Evolutionary conservation across 2,329 filamentous ascomycete genomes (phyloP), one percentile per base, ranked within the genome.

Genomic region (Trichophyton benhamiae): DNA sequence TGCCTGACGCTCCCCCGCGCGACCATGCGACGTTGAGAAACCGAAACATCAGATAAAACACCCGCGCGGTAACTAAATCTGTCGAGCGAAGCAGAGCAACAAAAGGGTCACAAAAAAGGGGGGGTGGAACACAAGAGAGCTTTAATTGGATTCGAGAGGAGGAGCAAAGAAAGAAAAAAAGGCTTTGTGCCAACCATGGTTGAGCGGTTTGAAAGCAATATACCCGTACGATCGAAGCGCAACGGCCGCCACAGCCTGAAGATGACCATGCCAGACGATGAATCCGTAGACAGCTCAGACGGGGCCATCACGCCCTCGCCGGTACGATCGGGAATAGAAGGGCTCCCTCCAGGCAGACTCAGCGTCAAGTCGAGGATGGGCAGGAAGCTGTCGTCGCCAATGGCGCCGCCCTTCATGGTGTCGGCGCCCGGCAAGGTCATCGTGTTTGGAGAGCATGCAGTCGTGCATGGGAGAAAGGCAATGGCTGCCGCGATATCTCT

Each of bases 361-460:
- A 53, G 58, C 61, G 46, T 36, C 61, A 20, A 64, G 60, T 60
- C 65, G 48, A 42, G 57, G 42, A 61, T 58, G 62, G 57, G 65
- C 41, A 71, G 76, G 60, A 79, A 79, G 64, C 63, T 72, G 4
- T 79, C 78, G 22, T 82, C 82, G 57, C 83, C 84, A 0, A 82
- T 87, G 78, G 82, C 94, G 76, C 91, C 92, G 49, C 80, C 91
- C 64, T 99, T 99, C 73, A 96, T 99, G 89, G 91, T 97, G 62
- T 97, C 94, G 15, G 92, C 95, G 1, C 94, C 94, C 0, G 95
- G 92, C 65, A 99, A 99, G 74, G 94, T 96, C 71, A 99, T 99
- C 73, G 89, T 97, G 60, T 97, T 92, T 76, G 94, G 94, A 67
- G 94, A 99, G 75, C 94, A 99, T 77, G 88, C 94, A 1, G 94